A percentile compares a stretch with the other conserved stretches of the same genome.
Evolutionary conservation across 2,329 filamentous ascomycete species (phyloP).

Genomic region (Phoma herbarum): DNA sequence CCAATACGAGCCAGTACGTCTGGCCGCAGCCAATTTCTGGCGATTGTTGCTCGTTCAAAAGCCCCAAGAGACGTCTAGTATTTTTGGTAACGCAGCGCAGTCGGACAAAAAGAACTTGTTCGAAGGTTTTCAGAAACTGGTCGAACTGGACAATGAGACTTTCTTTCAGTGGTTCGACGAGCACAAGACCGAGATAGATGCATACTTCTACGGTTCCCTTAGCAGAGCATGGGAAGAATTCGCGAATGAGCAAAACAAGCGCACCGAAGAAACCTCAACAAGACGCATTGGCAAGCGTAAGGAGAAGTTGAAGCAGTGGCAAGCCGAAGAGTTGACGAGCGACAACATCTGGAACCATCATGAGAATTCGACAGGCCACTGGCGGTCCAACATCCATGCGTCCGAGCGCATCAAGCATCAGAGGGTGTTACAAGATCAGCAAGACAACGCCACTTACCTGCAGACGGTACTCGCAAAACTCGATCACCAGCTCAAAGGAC

Average conservation of each 20-base stretch:
- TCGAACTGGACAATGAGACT: conserved; percentile 86
- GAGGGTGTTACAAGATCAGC: conserved; percentile 86
- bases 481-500: conserved; percentile 77
- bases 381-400: conserved; percentile 94
- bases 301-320: conserved; percentile 84
- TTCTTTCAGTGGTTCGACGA: conserved; percentile 90
- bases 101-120: conserved; percentile 76
- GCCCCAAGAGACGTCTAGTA: conserved; percentile 77
- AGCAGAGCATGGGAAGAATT: conserved; percentile 89
- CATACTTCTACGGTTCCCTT: conserved; percentile 81
- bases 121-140: conserved; percentile 81
- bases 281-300: conserved; percentile 76
- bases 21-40: conserved; percentile 84
- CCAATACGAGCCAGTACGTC: conserved; percentile 69
- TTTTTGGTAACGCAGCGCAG: conserved; percentile 76
- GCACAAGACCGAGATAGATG: conserved; percentile 79
- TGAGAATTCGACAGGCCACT: conserved; percentile 84
- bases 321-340: conserved; percentile 70
- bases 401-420: conserved; percentile 94
- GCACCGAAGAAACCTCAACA: conserved; percentile 78
- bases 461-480: conserved; percentile 79
- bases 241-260: conserved; percentile 80
- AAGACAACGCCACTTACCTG: conserved; percentile 85
- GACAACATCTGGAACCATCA: conserved; percentile 82
- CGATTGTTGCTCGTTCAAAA: conserved; percentile 95